Percentiles rank a stretch among this genome's conserved stretches.
phyloP scores from a whole-genome alignment of 352 stramenopile genomes.

The Globisporangium ultimum region DNA sequence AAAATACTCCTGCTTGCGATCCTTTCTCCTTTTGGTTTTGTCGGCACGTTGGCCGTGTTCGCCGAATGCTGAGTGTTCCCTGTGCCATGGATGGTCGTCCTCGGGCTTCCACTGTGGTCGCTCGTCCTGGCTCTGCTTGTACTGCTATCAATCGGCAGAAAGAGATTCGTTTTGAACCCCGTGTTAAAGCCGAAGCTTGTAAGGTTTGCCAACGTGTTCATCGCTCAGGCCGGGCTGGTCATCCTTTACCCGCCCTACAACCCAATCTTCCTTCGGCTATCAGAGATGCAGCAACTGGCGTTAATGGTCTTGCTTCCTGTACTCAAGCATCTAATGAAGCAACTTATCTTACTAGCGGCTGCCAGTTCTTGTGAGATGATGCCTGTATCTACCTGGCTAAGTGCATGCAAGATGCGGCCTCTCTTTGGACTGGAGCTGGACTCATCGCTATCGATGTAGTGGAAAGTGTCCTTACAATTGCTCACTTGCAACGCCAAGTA shows the following conservation, averaged over 20 bases:
- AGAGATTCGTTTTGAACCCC: neutral
- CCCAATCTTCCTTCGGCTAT: neutral
- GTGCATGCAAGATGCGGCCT: neutral
- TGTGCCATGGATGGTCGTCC: neutral
- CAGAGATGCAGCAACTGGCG: neutral
- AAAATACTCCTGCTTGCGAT: neutral
- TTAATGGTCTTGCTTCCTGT: slow-evolving; percentile 2
- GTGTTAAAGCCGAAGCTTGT: neutral
- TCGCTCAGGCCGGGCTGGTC: neutral
- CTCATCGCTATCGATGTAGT: slow-evolving; percentile 4
- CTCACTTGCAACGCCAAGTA: neutral
- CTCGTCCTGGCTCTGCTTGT: neutral
- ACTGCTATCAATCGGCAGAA: neutral
- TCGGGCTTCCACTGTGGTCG: neutral
- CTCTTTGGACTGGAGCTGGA: neutral
- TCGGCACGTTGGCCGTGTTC: neutral
- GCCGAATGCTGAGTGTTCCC: neutral
- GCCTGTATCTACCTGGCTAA: neutral
- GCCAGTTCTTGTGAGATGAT: neutral
- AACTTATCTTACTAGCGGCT: neutral
- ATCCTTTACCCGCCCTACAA: slow-evolving; percentile 4
- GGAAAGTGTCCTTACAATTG: neutral
- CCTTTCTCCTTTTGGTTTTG: neutral
- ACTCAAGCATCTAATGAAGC: neutral
- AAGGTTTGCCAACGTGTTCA: neutral